Evolutionary conservation across 805 yeast genomes (phyloP), one percentile per base, ranked within the genome.

Genomic region (Barnettozyma sucrosica): DNA sequence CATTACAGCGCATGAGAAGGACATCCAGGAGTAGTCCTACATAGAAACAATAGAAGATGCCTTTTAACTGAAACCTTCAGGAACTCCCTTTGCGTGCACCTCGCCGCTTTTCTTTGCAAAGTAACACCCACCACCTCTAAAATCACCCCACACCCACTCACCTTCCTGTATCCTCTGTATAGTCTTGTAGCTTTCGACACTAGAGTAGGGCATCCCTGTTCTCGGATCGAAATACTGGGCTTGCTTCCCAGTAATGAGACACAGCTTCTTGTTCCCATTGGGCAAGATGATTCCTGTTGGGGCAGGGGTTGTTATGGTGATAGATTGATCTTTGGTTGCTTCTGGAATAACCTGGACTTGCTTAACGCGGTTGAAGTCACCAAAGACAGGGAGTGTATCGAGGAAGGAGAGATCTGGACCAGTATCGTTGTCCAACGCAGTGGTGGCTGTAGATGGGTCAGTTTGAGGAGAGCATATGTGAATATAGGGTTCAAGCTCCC

Each of bases 161-260:
- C 80, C 77, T 33, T 77, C 78, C 54, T 81, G 81, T 16, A 76
- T 63, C 21, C 75, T 78, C 48, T 76, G 77, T 40, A 87, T 71
- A 24, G 84, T 72, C 55, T 77, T 81, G 62, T 82, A 89, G n/a
- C 92, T 83, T 41, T 85, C 90, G 51, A 89, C 85, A 53, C 83
- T 83, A 43, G 83, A 76, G 66, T 93, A 93, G 2, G 96, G 95
- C 45, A 93, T 77, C 33, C 96, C 96, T 25, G 85, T 81, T 33
- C 79, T 74, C 0, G 98, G 98, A 69, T 92, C 98, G 53, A 85
- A 81, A 65, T 88, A 92, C 58, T 80, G 76, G 16, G 93, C 95
- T 41, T 81, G 82, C 43, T 76, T 76, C 3, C 96, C 96, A 3
- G 89, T 81, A 39, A 90, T 80, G 23, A 83, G 69, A 72, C 96